Base-by-base conservation (phyloP, 495 filamentous ascomycete genomes). In the Podospora tetraspora region DNA sequence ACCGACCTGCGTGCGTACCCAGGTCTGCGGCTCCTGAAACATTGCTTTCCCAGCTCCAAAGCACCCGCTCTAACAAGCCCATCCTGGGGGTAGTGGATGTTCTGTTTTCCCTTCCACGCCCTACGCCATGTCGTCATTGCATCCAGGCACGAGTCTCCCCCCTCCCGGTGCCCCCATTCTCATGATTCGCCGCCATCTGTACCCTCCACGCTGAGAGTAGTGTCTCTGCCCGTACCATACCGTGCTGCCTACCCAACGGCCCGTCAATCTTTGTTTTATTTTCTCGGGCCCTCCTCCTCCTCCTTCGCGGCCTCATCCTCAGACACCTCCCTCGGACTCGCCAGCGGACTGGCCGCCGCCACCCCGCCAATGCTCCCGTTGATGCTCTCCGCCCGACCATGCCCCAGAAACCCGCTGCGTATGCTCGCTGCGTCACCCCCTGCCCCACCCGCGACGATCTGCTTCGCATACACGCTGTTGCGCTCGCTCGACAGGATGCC, bases 401-500 rank as follows among this genome's bases (percentile, higher is more conserved):
- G 93, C 0, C 91, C 91, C 13, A 92, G 75, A 5, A 90, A 75
- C 1, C 89, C 92, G 71, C 93, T 96, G 32, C 91, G 84, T 13
- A 96, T 82, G 72, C 93, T 97, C 1, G 87, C 86, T 0, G 87
- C 90, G 71, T 96, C 93, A n/a, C 86, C 88, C 3, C 79, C 71
- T 3, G 85, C 84, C 0, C 85, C 89, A 69, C 24, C 60, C 63
- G 16, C 63, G 19, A 83, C 66, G 62, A 76, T 83, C 77, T 89
- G 89, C 76, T 92, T 92, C 11, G 91, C 85, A 73, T 96, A 92
- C 69, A 91, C 88, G 78, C 92, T 95, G 72, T 90, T 91, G 30
- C 93, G 83, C 73, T 97, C 93, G 63, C 91, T 91, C 12, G 72
- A 80, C 29, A 89, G 73, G 10, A 91, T 85, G 1, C 92, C 91